A percentile compares a stretch with the other conserved stretches of the same genome.
Evolutionary conservation across 257 asterid genomes (phyloP).

Genomic region (Mentha longifolia): DNA sequence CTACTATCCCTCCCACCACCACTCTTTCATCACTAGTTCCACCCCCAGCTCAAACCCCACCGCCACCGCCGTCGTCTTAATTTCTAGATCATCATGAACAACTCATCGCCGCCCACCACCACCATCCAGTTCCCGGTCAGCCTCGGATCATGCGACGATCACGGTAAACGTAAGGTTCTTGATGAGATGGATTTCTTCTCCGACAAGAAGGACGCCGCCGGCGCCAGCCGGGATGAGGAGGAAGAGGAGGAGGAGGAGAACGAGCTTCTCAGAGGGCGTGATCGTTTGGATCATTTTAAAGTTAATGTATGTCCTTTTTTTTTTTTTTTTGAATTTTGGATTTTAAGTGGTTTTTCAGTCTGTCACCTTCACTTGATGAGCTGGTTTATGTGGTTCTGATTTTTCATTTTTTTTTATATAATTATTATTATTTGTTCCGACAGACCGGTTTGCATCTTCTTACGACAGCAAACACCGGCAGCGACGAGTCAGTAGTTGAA

Average conservation of each 20-base stretch:
- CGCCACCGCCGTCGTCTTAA: neutral
- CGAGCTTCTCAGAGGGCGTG: conserved; percentile 30
- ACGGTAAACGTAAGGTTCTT: conserved; percentile 42
- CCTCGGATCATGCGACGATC: neutral
- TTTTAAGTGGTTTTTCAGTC: neutral
- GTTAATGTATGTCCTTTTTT: conserved; percentile 56
- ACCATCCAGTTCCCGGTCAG: conserved; percentile 79
- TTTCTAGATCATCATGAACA: neutral
- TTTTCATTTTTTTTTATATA: neutral
- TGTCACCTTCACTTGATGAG: neutral
- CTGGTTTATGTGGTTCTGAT: neutral
- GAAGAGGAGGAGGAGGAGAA: conserved; percentile 29
- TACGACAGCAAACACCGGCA: conserved; percentile 62
- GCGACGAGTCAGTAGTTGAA: conserved; percentile 66
- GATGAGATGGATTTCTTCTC: conserved; percentile 84
- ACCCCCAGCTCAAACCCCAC: conserved; percentile 27
- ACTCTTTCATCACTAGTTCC: conserved; percentile 28
- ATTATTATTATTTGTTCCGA: neutral
- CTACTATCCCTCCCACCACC: too few relatives aligned
- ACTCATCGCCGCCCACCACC: conserved; percentile 52
- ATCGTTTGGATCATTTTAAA: conserved; percentile 48
- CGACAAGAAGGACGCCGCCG: conserved; percentile 38
- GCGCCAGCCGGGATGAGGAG: conserved; percentile 3
- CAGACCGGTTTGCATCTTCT: conserved; percentile 84
- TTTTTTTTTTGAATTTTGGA: neutral